These are phyloP conservation scores for Corallochytrium limacisporum DNA, from an alignment of 78 protist genomes.

Conservation along the genomic window DNA sequence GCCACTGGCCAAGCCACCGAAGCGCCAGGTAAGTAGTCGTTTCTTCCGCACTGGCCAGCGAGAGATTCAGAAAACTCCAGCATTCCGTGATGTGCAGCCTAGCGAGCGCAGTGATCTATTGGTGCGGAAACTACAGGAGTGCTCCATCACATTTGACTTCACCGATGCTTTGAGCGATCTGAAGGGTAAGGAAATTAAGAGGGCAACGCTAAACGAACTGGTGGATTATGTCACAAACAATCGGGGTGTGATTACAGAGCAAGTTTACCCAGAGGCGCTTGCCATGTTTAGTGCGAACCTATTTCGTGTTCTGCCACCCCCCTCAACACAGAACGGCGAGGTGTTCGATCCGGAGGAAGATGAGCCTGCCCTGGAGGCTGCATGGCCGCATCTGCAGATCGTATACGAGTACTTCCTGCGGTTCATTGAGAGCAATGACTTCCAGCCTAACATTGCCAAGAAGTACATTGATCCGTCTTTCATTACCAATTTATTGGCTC, in stretches of 20 bases:
- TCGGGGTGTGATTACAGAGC: slow-evolving; percentile 41
- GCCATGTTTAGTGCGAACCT: slow-evolving; percentile 67
- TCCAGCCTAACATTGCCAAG: slow-evolving; percentile 62
- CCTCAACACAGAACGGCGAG: slow-evolving; percentile 36
- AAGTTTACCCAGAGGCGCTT: slow-evolving; percentile 44
- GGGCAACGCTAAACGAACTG: slow-evolving; percentile 62
- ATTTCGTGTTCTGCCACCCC: slow-evolving; percentile 73
- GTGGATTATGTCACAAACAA: slow-evolving; percentile 53
- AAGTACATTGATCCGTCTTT: slow-evolving; percentile 52
- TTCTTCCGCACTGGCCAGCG: background rate
- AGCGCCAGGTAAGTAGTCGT: background rate
- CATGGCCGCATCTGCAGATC: slow-evolving; percentile 80
- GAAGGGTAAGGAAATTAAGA: slow-evolving; percentile 50
- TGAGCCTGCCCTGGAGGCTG: slow-evolving; percentile 74
- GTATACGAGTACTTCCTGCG: slow-evolving; percentile 77
- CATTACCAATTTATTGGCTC: slow-evolving; percentile 58
- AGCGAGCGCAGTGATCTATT: slow-evolving; percentile 60
- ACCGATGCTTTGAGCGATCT: slow-evolving; percentile 32
- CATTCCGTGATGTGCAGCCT: slow-evolving; percentile 36
- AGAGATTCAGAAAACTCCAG: slow-evolving; percentile 6
- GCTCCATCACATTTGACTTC: slow-evolving; percentile 63
- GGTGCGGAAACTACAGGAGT: slow-evolving; percentile 48
- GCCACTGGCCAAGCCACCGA: background rate
- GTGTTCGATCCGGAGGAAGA: slow-evolving; percentile 68
- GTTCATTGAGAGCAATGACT: slow-evolving; percentile 63